Evolutionary conservation across 306 rosid genomes (phyloP), one percentile per base, ranked within the genome.

Genomic region (Quercus mongolica): DNA sequence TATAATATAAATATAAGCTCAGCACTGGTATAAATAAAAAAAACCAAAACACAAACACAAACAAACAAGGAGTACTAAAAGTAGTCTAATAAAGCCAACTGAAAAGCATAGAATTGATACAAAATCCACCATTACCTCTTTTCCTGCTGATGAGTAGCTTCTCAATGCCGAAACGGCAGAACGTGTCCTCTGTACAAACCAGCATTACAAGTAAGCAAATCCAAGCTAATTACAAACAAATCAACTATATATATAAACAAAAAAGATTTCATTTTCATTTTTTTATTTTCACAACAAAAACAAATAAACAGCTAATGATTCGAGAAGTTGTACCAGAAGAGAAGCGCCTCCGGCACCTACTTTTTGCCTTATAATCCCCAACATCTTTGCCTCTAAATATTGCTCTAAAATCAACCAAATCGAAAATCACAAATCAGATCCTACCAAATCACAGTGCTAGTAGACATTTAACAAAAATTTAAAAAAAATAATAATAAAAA

Each of bases 91-190:
- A 41, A 8, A 31, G 17, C 28, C 11, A 79, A 19, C 23, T 15
- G 41, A 5, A 71, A 25, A 21, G 69, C 18, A 56, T 19, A 25
- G 1, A 52, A 3, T n/a, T 25, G 19, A 71, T 38, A 8, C 56
- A 6, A 61, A 46, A 44, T 17, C 35, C 52, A 44, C 23, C 41
- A 80, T 46, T 78, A 92, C 99, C 94, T 91, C 89, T 89, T 92
- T 95, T 2, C 87, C 89, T 0, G 92, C 79, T 56, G 97, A 85
- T 25, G 98, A 84, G 76, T 87, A 90, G 44, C 76, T 61, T 78
- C 99, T 90, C 38, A 85, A 49, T 73, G 97, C 86, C 5, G 90
- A 85, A 19, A 76, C 82, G n/a, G 86, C 88, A 21, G 96, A 88
- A 38, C 88, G 89, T 82, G 93, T 79, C 79, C 46, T 78, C 91